Percentiles rank a stretch among this genome's conserved stretches.
phyloP scores from a whole-genome alignment of 805 yeast species.

The Kurtzmaniella cleridarum region DNA sequence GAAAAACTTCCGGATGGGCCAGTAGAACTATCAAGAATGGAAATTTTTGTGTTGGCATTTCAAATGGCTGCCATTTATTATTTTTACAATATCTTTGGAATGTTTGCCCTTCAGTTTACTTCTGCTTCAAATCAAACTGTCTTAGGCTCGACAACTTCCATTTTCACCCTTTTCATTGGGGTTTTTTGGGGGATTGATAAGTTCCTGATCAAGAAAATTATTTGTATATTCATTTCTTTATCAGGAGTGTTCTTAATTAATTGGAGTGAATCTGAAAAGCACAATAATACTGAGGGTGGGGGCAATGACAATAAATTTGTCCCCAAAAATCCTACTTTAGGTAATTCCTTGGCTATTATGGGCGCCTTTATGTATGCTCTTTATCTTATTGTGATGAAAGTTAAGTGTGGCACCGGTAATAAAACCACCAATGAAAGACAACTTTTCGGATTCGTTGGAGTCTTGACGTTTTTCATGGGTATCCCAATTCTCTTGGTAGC shows the following conservation, averaged over 20 bases:
- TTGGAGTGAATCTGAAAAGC: constrained; percentile 20
- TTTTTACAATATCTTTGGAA: constrained; percentile 33
- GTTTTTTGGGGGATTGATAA: constrained; percentile 34
- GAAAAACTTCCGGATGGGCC: constrained; percentile 7
- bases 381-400: constrained; percentile 39
- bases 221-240: constrained; percentile 41
- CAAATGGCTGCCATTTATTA: constrained; percentile 40
- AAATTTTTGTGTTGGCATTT: constrained; percentile 31
- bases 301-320: constrained; percentile 18
- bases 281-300: constrained; percentile 8
- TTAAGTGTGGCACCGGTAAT: constrained; percentile 40
- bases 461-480: constrained; percentile 34
- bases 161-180: constrained; percentile 46
- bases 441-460: constrained; percentile 44
- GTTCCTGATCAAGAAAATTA: constrained; percentile 35
- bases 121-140: constrained; percentile 51
- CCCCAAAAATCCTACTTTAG: constrained; percentile 37
- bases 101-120: constrained; percentile 43
- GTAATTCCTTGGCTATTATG: constrained; percentile 39
- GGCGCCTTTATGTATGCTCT: constrained; percentile 46
- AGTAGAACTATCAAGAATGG: constrained; percentile 17
- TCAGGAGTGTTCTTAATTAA: constrained; percentile 44
- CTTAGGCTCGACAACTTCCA: constrained; percentile 45
- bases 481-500: constrained; percentile 34
- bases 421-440: constrained; percentile 41